A percentile compares a stretch with the other conserved stretches of the same genome.
Evolutionary conservation across 1,284 basidiomycete genomes (phyloP).

Genomic region (Rhodotorula sp.): DNA sequence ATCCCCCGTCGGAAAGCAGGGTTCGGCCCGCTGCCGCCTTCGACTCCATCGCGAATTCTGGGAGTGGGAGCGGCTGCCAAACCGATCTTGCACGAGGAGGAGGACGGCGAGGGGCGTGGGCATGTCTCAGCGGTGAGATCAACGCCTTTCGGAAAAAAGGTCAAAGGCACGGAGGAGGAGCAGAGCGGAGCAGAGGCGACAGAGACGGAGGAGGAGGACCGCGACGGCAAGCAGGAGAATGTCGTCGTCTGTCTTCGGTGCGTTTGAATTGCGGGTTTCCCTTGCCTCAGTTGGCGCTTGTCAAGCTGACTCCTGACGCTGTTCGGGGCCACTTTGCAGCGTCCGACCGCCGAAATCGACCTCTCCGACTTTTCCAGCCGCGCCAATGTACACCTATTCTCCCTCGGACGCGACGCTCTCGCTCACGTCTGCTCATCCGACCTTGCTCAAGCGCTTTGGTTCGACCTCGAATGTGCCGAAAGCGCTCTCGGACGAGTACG

Average conservation of each 20-base stretch:
- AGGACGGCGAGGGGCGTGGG: neutral
- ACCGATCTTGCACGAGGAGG: conserved; percentile 7
- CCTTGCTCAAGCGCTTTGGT: conserved; percentile 38
- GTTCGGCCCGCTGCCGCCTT: conserved; percentile 4
- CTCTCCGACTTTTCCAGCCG: neutral
- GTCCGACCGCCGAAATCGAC: conserved; percentile 26
- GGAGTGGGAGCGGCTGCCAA: neutral
- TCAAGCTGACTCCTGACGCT: neutral
- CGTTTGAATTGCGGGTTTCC: neutral
- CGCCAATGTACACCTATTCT: conserved; percentile 32
- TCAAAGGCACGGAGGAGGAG: neutral
- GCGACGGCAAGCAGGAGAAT: conserved; percentile 34
- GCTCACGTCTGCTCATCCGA: conserved; percentile 37
- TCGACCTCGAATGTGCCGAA: conserved; percentile 11
- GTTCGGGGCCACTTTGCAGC: neutral
- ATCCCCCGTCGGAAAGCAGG: conserved; percentile 15
- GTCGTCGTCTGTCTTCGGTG: conserved; percentile 41
- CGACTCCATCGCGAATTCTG: neutral
- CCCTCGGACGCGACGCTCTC: conserved; percentile 19
- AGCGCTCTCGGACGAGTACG: conserved; percentile 34
- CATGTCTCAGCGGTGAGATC: neutral
- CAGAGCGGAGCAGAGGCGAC: conserved; percentile 14
- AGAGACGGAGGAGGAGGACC: conserved; percentile 27
- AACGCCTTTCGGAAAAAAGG: neutral
- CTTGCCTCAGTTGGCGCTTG: no score